A percentile compares a stretch with the other conserved stretches of the same genome.
Evolutionary conservation across 495 filamentous ascomycete genomes (phyloP).

Genomic region (Elaphomyces granulatus): DNA sequence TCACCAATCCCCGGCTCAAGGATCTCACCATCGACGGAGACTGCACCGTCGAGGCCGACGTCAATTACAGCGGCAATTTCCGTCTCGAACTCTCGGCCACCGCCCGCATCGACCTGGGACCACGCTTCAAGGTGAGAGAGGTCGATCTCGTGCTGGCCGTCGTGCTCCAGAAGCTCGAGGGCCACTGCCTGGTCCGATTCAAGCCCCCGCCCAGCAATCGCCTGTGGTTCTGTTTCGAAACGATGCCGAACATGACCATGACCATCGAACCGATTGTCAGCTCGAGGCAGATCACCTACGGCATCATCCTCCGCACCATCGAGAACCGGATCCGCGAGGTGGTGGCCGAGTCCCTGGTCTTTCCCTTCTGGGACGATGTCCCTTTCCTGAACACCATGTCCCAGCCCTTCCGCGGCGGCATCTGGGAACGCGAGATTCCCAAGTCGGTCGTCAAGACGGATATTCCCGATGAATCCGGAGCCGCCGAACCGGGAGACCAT

Average conservation of each 20-base stretch:
- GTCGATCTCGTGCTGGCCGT: slow-evolving; percentile 81
- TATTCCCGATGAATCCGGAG: slow-evolving; percentile 41
- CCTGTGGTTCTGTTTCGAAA: slow-evolving; percentile 86
- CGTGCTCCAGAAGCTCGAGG: slow-evolving; percentile 71
- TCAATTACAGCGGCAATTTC: slow-evolving; percentile 81
- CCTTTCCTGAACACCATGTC: slow-evolving; percentile 70
- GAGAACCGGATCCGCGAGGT: slow-evolving; percentile 90
- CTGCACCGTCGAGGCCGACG: slow-evolving; percentile 67
- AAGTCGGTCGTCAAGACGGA: slow-evolving; percentile 34
- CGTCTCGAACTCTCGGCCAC: slow-evolving; percentile 77
- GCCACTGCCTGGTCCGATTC: slow-evolving; percentile 69
- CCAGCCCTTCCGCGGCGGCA: slow-evolving; percentile 71
- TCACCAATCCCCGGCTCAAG: slow-evolving; percentile 78
- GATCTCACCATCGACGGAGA: slow-evolving; percentile 88
- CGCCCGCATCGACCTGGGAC: slow-evolving; percentile 76
- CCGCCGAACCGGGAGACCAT: slow-evolving; percentile 27
- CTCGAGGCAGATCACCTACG: slow-evolving; percentile 87
- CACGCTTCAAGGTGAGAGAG: slow-evolving; percentile 77
- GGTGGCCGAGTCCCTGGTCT: slow-evolving; percentile 80
- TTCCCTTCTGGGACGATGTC: slow-evolving; percentile 89
- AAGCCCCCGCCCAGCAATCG: slow-evolving; percentile 94
- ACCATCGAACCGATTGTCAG: slow-evolving; percentile 90
- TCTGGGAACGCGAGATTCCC: slow-evolving; percentile 57
- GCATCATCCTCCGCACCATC: slow-evolving; percentile 79
- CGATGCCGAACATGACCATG: slow-evolving; percentile 83